These are phyloP conservation scores for Candida patagonica DNA, from an alignment of 805 yeast species.

Conservation along the genomic window DNA sequence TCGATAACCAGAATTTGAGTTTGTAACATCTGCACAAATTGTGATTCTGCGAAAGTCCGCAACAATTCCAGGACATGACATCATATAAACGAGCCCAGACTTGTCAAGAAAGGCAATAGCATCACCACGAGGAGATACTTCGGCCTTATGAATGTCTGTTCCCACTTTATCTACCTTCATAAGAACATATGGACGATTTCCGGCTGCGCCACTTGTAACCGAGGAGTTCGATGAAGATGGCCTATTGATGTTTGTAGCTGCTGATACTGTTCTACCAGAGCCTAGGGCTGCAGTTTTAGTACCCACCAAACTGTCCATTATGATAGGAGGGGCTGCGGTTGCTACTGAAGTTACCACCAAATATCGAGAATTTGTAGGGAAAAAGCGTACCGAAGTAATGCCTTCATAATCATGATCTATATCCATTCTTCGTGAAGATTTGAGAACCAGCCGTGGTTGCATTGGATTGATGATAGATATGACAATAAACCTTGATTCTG, in stretches of 20 bases:
- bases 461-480: constrained; percentile 56
- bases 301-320: constrained; percentile 48
- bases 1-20: constrained; percentile 53
- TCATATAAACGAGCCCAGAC: constrained; percentile 64
- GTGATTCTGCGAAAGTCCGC: constrained; percentile 51
- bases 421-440: constrained; percentile 43
- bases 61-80: constrained; percentile 48
- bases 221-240: constrained; percentile 17
- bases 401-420: constrained; percentile 75
- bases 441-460: constrained; percentile 60
- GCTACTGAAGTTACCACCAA: constrained; percentile 42
- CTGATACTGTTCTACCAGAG: constrained; percentile 1
- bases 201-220: constrained; percentile 23
- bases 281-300: not conserved
- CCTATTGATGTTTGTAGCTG: constrained; percentile 7
- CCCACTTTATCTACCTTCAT: constrained; percentile 74
- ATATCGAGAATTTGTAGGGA: constrained; percentile 50
- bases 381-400: constrained; percentile 69
- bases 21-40: constrained; percentile 40
- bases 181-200: constrained; percentile 50
- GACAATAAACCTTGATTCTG: constrained; percentile 72
- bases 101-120: constrained; percentile 74
- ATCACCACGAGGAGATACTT: constrained; percentile 79
- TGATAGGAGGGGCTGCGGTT: constrained; percentile 58
- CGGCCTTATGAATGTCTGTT: constrained; percentile 60